Evolutionary conservation across 805 yeast genomes (phyloP).

Genomic region (Ogataea methanolica): DNA sequence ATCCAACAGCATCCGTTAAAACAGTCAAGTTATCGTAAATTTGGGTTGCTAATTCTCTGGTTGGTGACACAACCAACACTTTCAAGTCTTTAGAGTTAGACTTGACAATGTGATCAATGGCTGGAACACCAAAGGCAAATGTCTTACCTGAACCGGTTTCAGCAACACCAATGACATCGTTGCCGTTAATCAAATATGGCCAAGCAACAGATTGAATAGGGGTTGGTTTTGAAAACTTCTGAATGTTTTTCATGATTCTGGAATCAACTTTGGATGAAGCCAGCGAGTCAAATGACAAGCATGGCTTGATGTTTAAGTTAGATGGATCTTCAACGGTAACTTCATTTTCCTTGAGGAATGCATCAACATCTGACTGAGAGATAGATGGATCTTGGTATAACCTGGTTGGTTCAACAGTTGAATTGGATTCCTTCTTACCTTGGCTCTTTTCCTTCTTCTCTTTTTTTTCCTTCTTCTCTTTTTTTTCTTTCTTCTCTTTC

Average conservation of each 20-base stretch:
- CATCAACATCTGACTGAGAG: slow-evolving; percentile 53
- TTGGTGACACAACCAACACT: slow-evolving; percentile 88
- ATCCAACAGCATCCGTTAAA: slow-evolving; percentile 54
- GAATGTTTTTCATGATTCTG: slow-evolving; percentile 54
- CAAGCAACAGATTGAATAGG: slow-evolving; percentile 94
- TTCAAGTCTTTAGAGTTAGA: slow-evolving; percentile 47
- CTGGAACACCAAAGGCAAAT: slow-evolving; percentile 96
- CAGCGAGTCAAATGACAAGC: slow-evolving; percentile 62
- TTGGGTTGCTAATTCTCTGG: slow-evolving; percentile 96
- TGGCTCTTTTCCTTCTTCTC: slow-evolving; percentile 29
- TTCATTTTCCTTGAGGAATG: slow-evolving; percentile 65
- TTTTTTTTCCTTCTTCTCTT: slow-evolving; percentile 35
- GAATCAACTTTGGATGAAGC: slow-evolving; percentile 39
- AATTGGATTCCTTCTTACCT: slow-evolving; percentile 24
- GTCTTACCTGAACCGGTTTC: slow-evolving; percentile 99
- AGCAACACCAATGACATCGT: slow-evolving; percentile 95
- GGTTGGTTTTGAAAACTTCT: slow-evolving; percentile 83
- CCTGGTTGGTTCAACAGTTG: slow-evolving; percentile 1
- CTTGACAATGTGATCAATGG: slow-evolving; percentile 64
- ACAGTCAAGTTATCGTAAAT: slow-evolving; percentile 76
- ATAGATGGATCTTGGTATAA: slow-evolving; percentile 14
- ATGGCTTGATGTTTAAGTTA: slow-evolving; percentile 54
- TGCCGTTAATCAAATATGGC: slow-evolving; percentile 78
- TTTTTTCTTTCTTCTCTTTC: slow-evolving; percentile 35
- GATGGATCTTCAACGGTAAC: slow-evolving; percentile 73